Base-by-base conservation (phyloP, 176 grass and related monocot species). In the Echinochloa phyllopogon region DNA sequence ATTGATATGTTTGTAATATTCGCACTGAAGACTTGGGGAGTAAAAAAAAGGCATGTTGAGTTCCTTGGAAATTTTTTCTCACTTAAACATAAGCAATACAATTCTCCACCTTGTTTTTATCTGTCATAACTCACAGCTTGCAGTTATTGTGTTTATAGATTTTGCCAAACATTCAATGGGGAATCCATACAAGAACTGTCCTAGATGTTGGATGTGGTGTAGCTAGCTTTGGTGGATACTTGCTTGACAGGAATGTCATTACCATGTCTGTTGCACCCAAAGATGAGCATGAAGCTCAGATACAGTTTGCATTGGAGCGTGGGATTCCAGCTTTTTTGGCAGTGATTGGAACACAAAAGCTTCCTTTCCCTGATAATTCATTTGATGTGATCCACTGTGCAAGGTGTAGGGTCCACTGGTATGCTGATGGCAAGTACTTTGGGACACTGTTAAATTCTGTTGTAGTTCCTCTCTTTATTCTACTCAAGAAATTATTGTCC, bases 271-370 rank as follows among this genome's bases (percentile, higher is more conserved):
- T 98, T 55, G 96, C 96, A 21, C 96, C 96, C 33, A 98, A 98
- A 85, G 96, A 98, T 77, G 93, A 98, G 79, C 96, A 98, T 67
- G 96, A 95, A 76, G 93, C 96, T 74, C 93, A 98, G 83, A 98
- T 94, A 83, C 96, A 95, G 75, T 98, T 95, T 90, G 96, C 93
- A 2, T 69, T 98, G 20, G 91, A 95, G 87, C 89, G 91, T 6
- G 96, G 96, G 21, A 95, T 98, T 90, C 93, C 91, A 17, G 96
- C 91, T 13, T 87, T 98, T 48, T 73, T 98, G 55, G 90, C 91
- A 59, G 93, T 98, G 66, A 92, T 98, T 88, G 96, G 93, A 68
- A 94, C 93, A 76, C 91, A 90, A 70, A 95, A 87, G 76, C 96
- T 98, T 85, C 76, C 96, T 76, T 98, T 98, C 70, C 96, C 96